Base-by-base conservation (phyloP, 139 green algal genomes). In the Micractinium sp. region DNA sequence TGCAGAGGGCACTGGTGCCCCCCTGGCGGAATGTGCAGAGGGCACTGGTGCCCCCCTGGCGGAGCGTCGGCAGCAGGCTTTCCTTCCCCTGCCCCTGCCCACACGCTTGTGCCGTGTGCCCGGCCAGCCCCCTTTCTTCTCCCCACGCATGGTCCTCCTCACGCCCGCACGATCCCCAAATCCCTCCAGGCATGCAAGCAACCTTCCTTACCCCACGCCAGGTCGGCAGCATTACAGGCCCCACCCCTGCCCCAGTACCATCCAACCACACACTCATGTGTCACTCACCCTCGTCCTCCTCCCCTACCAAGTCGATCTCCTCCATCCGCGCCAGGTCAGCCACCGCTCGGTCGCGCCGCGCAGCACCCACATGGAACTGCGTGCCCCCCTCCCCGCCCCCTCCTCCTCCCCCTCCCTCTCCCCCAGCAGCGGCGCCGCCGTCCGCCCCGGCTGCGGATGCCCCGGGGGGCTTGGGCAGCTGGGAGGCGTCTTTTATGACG, bases 291-390 rank as follows among this genome's bases (percentile, higher is more conserved):
- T 53, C 25, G 25, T 27, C 20, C 75, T 31, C 19, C 18, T 67
- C 90, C 36, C 4, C 41, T 18, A 85, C 89, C 33, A 90, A 29
- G 35, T 92, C 85, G 0, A 89, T 79, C 61, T 84, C 87, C 66
- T 91, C 87, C 23, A 89, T 87, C 38, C 74, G 56, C 56, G 91
- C 91, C 71, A 92, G 56, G 53, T 77, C 88, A 41, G 88, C 90
- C 33, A 87, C 86, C 0, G 90, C 90, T 5, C 79, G 69, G 56
- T 92, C 90, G 0, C 82, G 82, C 61, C 61, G 82, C 82, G 82
- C 82, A 38, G 82, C 82, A 60, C 82, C 61, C 60, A 87, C 63
- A 12, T n/a, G 60, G 33, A 86, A 86, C 81, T 73, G 41, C 56
- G 31, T 83, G 33, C 74, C 35, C 27, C 35, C 74, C 9, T 29